These are phyloP conservation scores for Alliaria petiolata DNA, from an alignment of 345 rosid species.

Conservation along the genomic window DNA sequence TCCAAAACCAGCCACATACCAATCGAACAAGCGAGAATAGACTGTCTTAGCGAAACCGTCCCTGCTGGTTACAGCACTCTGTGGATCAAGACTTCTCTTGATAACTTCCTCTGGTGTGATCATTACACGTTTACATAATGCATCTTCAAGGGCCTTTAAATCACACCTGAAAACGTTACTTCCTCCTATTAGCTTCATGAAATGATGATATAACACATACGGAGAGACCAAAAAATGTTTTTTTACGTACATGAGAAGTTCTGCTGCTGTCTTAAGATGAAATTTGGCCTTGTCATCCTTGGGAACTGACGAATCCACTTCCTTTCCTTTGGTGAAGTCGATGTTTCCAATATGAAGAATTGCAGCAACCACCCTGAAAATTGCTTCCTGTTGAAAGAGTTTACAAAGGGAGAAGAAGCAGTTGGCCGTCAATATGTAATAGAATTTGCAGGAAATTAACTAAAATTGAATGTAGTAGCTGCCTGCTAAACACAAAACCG, in stretches of 20 bases:
- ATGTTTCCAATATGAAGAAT: slow-evolving; percentile 91
- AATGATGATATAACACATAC: background rate
- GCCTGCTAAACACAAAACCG: slow-evolving; percentile 7
- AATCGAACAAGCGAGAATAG: slow-evolving; percentile 85
- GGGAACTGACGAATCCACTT: slow-evolving; percentile 80
- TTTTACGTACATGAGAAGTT: slow-evolving; percentile 65
- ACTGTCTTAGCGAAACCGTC: slow-evolving; percentile 93
- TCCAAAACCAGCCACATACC: slow-evolving; percentile 41
- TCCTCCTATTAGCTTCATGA: background rate
- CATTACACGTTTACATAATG: slow-evolving; percentile 94
- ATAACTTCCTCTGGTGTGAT: slow-evolving; percentile 96
- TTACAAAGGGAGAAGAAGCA: slow-evolving; percentile 23
- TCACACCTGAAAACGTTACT: slow-evolving; percentile 60
- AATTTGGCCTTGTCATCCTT: slow-evolving; percentile 73
- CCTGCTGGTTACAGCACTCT: slow-evolving; percentile 74
- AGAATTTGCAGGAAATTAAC: background rate
- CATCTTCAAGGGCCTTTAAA: slow-evolving; percentile 73
- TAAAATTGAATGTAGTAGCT: background rate
- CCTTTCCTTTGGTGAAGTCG: slow-evolving; percentile 74
- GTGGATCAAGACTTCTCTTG: slow-evolving; percentile 87
- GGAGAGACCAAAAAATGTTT: background rate
- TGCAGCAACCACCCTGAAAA: slow-evolving; percentile 89
- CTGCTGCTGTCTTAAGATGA: slow-evolving; percentile 77
- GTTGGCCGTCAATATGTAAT: background rate
- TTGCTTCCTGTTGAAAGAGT: slow-evolving; percentile 60